Evolutionary conservation across 495 filamentous ascomycete species (phyloP).

Genomic region (Hypoxylon trugodes): DNA sequence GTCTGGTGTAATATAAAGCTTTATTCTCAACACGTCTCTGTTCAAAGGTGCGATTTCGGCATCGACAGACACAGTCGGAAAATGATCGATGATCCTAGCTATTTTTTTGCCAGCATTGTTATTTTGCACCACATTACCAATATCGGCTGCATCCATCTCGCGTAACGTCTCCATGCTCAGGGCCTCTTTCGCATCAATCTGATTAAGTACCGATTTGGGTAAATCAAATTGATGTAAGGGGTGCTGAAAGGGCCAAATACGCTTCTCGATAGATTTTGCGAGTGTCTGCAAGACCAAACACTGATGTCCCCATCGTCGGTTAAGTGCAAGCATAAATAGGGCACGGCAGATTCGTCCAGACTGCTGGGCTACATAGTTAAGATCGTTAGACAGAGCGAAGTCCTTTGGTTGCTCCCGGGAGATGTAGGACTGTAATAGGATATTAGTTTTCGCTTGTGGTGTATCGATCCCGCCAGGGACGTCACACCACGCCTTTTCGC

Average conservation of each 20-base stretch:
- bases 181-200: slow-evolving; percentile 80
- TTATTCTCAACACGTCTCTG: slow-evolving; percentile 88
- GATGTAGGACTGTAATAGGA: slow-evolving; percentile 92
- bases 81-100: slow-evolving; percentile 82
- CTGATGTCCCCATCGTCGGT: slow-evolving; percentile 92
- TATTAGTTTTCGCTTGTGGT: slow-evolving; percentile 91
- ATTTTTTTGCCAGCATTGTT: slow-evolving; percentile 83
- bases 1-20: slow-evolving; percentile 83
- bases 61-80: slow-evolving; percentile 89
- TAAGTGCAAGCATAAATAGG: slow-evolving; percentile 96
- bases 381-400: slow-evolving; percentile 90
- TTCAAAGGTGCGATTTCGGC: slow-evolving; percentile 96
- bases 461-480: slow-evolving; percentile 78
- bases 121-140: slow-evolving; percentile 92
- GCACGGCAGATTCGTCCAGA: slow-evolving; percentile 92
- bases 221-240: slow-evolving; percentile 95
- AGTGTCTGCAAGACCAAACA: slow-evolving; percentile 88
- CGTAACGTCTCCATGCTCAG: slow-evolving; percentile 80
- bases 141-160: slow-evolving; percentile 92
- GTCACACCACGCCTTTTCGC: slow-evolving; percentile 72
- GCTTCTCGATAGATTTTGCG: slow-evolving; percentile 95
- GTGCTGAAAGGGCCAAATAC: slow-evolving; percentile 93
- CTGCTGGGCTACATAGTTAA: slow-evolving; percentile 94
- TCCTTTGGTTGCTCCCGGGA: slow-evolving; percentile 89
- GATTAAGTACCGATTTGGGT: slow-evolving; percentile 79